Percentiles rank a stretch among this genome's conserved stretches.
Evolutionary conservation across 331 rosid genomes (phyloP).

Genomic region (Prunus yedoensis): DNA sequence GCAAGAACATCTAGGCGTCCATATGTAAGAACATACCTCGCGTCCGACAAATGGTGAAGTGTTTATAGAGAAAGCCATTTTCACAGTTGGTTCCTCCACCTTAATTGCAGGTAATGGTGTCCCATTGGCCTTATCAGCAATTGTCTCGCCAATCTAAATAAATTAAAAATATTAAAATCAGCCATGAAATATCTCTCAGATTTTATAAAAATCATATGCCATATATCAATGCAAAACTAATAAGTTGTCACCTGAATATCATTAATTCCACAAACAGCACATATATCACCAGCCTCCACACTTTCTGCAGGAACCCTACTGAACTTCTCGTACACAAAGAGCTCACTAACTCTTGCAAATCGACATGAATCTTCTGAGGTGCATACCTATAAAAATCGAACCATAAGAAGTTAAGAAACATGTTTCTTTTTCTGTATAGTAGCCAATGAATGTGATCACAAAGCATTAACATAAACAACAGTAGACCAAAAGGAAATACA

Average conservation of each 20-base stretch:
- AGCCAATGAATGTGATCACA: background rate
- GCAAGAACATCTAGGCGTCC: too few species aligned
- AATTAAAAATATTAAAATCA: background rate
- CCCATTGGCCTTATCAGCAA: slow-evolving; percentile 74
- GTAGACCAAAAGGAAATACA: background rate
- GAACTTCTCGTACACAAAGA: slow-evolving; percentile 88
- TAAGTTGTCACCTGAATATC: slow-evolving; percentile 78
- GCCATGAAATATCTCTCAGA: background rate
- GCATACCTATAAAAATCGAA: slow-evolving; percentile 62
- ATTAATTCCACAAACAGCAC: slow-evolving; percentile 93
- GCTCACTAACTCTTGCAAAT: slow-evolving; percentile 80
- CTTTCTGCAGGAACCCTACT: slow-evolving; percentile 68
- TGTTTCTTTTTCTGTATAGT: background rate
- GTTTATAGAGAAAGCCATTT: slow-evolving; percentile 92
- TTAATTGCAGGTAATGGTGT: slow-evolving; percentile 88
- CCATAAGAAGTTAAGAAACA: slow-evolving; percentile 8
- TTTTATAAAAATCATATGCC: background rate
- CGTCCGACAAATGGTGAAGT: slow-evolving; percentile 96
- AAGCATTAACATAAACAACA: background rate
- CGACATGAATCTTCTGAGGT: slow-evolving; percentile 88
- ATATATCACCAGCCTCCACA: slow-evolving; percentile 97
- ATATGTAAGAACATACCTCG: slow-evolving; percentile 54
- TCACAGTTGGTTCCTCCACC: slow-evolving; percentile 99
- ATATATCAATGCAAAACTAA: slow-evolving; percentile 13
- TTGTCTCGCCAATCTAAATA: slow-evolving; percentile 92